These are phyloP conservation scores for Trifolium dubium DNA, from an alignment of 306 rosid species.

Conservation along the genomic window DNA sequence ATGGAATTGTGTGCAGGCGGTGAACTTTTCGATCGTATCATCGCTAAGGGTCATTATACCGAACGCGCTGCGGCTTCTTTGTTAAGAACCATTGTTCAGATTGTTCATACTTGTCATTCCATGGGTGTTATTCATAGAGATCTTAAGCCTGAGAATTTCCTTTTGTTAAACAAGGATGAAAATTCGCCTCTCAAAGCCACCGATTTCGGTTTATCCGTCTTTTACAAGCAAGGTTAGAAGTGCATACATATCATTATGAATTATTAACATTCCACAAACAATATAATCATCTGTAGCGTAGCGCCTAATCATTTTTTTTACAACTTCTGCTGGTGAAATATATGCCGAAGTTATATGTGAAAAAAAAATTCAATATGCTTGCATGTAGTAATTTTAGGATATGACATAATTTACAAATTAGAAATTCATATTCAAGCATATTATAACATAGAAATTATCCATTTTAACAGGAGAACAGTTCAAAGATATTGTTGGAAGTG, in stretches of 20 bases:
- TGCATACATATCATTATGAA: not conserved
- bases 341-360: too few species aligned
- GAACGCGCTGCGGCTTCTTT: constrained; percentile 91
- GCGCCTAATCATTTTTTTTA: too few species aligned
- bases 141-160: constrained; percentile 98
- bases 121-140: constrained; percentile 98
- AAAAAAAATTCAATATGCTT: not conserved
- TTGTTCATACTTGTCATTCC: constrained; percentile 91
- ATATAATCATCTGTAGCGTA: too few species aligned
- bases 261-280: not conserved
- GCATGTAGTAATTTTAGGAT: not conserved
- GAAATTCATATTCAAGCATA: not conserved
- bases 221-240: constrained; percentile 87
- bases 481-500: constrained; percentile 91
- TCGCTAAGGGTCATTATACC: constrained; percentile 92
- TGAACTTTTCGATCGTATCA: constrained; percentile 90
- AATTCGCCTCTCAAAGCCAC: constrained; percentile 92
- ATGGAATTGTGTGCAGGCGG: constrained; percentile 98
- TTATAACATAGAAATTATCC: not conserved
- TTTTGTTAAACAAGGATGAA: constrained; percentile 75
- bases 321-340: too few species aligned
- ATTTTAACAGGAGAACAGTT: constrained; percentile 70
- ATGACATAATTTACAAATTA: not conserved
- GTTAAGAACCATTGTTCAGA: constrained; percentile 83
- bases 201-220: constrained; percentile 92